phyloP scores from a whole-genome alignment of 2,329 filamentous ascomycete genomes.

The Helminthosporium solani region DNA sequence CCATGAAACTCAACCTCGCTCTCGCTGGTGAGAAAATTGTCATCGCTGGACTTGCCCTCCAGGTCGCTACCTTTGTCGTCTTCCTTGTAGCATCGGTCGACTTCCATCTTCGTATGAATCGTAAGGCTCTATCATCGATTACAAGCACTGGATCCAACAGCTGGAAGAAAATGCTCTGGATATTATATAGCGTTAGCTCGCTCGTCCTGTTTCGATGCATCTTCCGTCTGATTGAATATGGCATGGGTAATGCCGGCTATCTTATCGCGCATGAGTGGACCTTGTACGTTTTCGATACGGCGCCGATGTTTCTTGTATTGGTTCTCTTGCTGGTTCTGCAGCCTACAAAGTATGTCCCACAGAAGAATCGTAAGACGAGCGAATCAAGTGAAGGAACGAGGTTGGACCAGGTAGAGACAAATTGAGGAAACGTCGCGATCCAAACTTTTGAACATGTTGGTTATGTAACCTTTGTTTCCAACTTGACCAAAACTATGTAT shows the following conservation, averaged over 20 bases:
- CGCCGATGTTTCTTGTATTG: conserved; percentile 49
- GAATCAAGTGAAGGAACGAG: not conserved
- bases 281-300: conserved; percentile 51
- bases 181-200: conserved; percentile 49
- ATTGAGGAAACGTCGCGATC: too few species aligned
- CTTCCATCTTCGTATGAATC: conserved; percentile 32
- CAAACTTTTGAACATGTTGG: too few species aligned
- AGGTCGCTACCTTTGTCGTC: conserved; percentile 35
- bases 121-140: conserved; percentile 6
- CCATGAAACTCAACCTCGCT: conserved; percentile 33
- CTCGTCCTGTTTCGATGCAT: conserved; percentile 54
- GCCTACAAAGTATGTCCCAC: conserved; percentile 21
- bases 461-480: too few species aligned
- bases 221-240: conserved; percentile 55
- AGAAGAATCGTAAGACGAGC: conserved; percentile 5
- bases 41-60: conserved; percentile 35
- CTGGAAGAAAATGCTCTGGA: conserved; percentile 34
- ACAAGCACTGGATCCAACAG: not conserved
- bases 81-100: conserved; percentile 33
- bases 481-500: too few species aligned
- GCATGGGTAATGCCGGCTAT: conserved; percentile 48
- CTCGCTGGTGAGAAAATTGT: conserved; percentile 37
- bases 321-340: conserved; percentile 36
- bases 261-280: conserved; percentile 49
- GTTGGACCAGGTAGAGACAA: not conserved